phyloP scores from a whole-genome alignment of 2,329 filamentous ascomycete genomes.

The Lomentospora prolificans region DNA sequence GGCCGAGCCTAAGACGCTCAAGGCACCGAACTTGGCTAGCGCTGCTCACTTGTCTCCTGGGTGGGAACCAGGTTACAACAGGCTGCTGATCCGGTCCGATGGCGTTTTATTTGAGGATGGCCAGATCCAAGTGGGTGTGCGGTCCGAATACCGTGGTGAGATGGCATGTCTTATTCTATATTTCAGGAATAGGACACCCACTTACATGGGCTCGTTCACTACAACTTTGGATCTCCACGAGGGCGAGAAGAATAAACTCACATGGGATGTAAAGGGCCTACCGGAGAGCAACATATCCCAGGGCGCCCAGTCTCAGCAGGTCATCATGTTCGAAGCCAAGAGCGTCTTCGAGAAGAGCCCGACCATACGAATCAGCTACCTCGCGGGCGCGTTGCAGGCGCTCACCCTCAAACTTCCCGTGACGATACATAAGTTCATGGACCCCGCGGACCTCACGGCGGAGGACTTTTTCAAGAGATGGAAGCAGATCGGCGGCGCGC shows the following conservation, averaged over 20 bases:
- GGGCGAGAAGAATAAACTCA: slow-evolving; percentile 54
- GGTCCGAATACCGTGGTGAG: slow-evolving; percentile 91
- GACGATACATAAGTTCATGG: slow-evolving; percentile 92
- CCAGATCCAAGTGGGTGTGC: slow-evolving; percentile 83
- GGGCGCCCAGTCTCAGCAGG: slow-evolving; percentile 77
- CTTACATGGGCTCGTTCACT: slow-evolving; percentile 80
- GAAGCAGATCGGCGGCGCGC: slow-evolving; percentile 90
- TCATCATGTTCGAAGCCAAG: slow-evolving; percentile 86
- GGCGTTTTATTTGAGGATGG: slow-evolving; percentile 91
- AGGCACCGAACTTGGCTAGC: slow-evolving; percentile 77
- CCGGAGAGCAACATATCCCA: slow-evolving; percentile 73
- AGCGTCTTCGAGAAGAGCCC: slow-evolving; percentile 73
- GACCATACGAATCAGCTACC: slow-evolving; percentile 87
- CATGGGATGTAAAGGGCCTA: slow-evolving; percentile 78
- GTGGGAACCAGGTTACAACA: slow-evolving; percentile 86
- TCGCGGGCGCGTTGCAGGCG: slow-evolving; percentile 87
- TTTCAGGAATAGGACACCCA: slow-evolving; percentile 87
- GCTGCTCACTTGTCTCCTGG: slow-evolving; percentile 87
- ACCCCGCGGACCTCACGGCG: slow-evolving; percentile 70
- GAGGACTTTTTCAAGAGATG: slow-evolving; percentile 99
- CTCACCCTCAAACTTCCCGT: slow-evolving; percentile 86
- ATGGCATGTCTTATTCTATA: slow-evolving; percentile 93
- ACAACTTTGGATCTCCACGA: slow-evolving; percentile 81
- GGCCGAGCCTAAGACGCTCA: slow-evolving; percentile 46
- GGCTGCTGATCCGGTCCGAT: slow-evolving; percentile 67